Evolutionary conservation across 352 stramenopile genomes (phyloP), one percentile per base, ranked within the genome.

Genomic region (Peronosclerospora sorghi): DNA sequence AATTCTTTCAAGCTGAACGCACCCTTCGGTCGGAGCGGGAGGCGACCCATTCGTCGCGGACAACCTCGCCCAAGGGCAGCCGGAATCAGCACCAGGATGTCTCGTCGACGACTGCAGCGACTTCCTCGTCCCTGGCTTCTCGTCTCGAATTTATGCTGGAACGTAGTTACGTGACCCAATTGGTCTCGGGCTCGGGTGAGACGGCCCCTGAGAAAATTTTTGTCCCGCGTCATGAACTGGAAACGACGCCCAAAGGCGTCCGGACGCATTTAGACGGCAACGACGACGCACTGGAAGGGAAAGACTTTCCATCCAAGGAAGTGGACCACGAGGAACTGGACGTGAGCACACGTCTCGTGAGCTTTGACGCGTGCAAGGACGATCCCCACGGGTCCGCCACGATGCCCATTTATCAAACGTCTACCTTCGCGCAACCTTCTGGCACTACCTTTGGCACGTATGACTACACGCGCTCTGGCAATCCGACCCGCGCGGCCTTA

Each of bases 381-480:
- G 85, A 96, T 59, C 85, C 83, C 8, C 82, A 96, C 41, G 85
- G 85, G 5, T 88, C 83, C 8, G 77, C 77, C 13, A 88, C 73
- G 26, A 96, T 96, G 81, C 85, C 85, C 21, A 95, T 96, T 51
- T 96, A 95, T 61, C 84, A 95, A 68, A 93, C 84, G 8, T 86
- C 73, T 24, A 95, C 84, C 6, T 96, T 96, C 45, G 79, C 75
- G 27, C 83, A 95, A 54, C 81, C 82, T 1, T 95, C 81, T 8
- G 83, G 77, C 17, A 92, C 74, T 14, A 76, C 85, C 32, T 95
- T 95, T 51, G 83, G 84, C 24, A 77, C 82, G n/a, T 96, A 95
- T 50, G 86, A 97, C 60, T 98, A 98, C 66, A 94, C 83, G 24
- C 68, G 94, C 36, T 96, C 83, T 32, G 84, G 79, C 24, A 98